Evolutionary conservation across 768 basidiomycete species (phyloP), one percentile per base, ranked within the genome.

Genomic region (Piloderma croceum): DNA sequence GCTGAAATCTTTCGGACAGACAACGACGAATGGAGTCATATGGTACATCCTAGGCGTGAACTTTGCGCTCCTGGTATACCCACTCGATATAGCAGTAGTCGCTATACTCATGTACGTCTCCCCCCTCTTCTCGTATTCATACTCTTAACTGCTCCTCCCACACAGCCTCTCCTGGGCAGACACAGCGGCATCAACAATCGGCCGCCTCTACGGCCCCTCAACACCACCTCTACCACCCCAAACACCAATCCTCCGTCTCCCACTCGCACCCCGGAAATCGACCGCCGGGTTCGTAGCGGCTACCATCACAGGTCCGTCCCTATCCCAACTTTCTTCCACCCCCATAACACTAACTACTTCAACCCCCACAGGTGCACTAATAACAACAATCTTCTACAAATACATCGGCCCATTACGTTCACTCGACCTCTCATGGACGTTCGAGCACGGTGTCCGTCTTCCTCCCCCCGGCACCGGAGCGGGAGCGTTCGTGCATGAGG

Each of bases 121-220:
- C 31, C 7, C 24, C 35, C 37, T 27, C 24, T 17, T 41, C 27
- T 39, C 29, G 29, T 33, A 41, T 31, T 24, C 24, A 20, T 21
- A 29, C 37, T 24, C 24, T 21, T 31, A 34, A 27, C 22, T 3
- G 23, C 21, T 48, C 36, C 32, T 38, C 31, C 34, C 18, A 45
- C 25, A 32, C 52, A 94, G 91, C 46, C 79, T 96, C 35, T 91
- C 90, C 23, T 96, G 92, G 92, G 91, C 90, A 0, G 92, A 96
- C 60, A 94, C 92, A 2, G 81, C 90, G 13, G 92, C 92, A 5
- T 94, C 92, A 7, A 93, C 89, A 10, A 68, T 94, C 48, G 92
- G 92, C 32, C 79, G 92, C n/a, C 67, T 90, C 24, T 90, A 77
- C 58, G 89, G 90, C 29, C 65, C 68, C n/a, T 62, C 65, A 34